Base-by-base conservation (phyloP, 192 early-diverging fungal species). In the Podila verticillata region DNA sequence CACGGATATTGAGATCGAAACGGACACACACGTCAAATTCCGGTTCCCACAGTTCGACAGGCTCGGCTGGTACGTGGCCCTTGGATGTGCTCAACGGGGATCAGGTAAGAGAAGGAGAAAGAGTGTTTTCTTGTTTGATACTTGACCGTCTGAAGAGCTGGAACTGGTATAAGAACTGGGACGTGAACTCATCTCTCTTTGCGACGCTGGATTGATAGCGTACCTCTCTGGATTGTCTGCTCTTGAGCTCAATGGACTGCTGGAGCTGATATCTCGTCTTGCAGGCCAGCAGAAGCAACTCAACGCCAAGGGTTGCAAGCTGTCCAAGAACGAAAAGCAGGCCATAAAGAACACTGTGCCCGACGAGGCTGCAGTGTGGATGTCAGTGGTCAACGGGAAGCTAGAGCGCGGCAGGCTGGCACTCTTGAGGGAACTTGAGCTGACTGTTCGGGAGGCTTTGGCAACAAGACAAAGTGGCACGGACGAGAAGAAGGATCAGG, bases 11-110 rank as follows among this genome's bases (percentile, higher is more conserved):
- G 96, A 98, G 71, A 85, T 91, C 7, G 84, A 89, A 17, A 96
- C 94, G 17, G 83, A 89, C 48, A 95, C 96, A 1, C 93, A 95
- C 0, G 67, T 79, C 8, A 92, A 94, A 57, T 97, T 95, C 74
- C 83, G 96, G 24, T 96, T 94, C 70, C 96, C 96, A 13, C 95
- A 84, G 66, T 98, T 95, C 70, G 86, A 93, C 49, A 89, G 86
- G 39, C 91, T 97, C 82, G 91, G 93, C 59, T 94, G 95, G 89
- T 96, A 93, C 67, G 93, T 91, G 39, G 91, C 91, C 2, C 84
- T 89, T 64, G 81, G 85, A 28, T 90, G 93, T 71, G 56, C 85
- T 4, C 64, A 86, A 34, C 71, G 86, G 17, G 82, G 92, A 4
- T 66, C 72, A 85, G 70, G 85, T 85, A 87, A 82, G n/a, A n/a